These are phyloP conservation scores for Trichoderma cornu-damae DNA, from an alignment of 2,329 filamentous ascomycete genomes.

Conservation along the genomic window DNA sequence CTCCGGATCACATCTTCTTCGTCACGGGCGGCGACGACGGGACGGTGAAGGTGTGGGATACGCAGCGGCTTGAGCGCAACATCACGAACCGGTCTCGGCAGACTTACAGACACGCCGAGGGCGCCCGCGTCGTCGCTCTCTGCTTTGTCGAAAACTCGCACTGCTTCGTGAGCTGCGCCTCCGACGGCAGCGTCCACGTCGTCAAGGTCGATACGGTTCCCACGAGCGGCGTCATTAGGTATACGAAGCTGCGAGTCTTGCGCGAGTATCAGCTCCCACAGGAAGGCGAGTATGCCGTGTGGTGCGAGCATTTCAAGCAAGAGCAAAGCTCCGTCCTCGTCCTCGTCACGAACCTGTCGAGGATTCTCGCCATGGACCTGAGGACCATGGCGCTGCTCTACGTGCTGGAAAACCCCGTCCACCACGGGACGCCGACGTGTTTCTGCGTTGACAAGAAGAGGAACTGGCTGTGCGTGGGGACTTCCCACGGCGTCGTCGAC, in stretches of 20 bases:
- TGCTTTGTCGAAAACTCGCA: slow-evolving; percentile 93
- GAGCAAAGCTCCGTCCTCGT: slow-evolving; percentile 78
- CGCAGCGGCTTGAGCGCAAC: slow-evolving; percentile 82
- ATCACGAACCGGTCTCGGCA: slow-evolving; percentile 82
- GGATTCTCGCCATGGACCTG: slow-evolving; percentile 78
- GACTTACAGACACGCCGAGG: slow-evolving; percentile 69
- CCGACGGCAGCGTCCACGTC: slow-evolving; percentile 83
- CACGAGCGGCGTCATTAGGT: slow-evolving; percentile 55
- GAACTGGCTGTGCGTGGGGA: slow-evolving; percentile 88
- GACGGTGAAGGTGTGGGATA: slow-evolving; percentile 89
- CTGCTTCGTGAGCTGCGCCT: slow-evolving; percentile 85
- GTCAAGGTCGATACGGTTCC: slow-evolving; percentile 65
- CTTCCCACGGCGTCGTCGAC: slow-evolving; percentile 85
- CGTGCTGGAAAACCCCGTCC: slow-evolving; percentile 76
- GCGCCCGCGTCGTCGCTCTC: slow-evolving; percentile 69
- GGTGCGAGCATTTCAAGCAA: slow-evolving; percentile 85
- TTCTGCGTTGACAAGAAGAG: slow-evolving; percentile 82
- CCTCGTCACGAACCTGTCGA: slow-evolving; percentile 79
- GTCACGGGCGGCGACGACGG: slow-evolving; percentile 91
- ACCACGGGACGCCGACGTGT: slow-evolving; percentile 86
- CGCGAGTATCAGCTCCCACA: slow-evolving; percentile 76
- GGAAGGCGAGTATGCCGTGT: slow-evolving; percentile 72
- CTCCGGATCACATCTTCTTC: slow-evolving; percentile 92
- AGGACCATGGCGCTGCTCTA: slow-evolving; percentile 80
- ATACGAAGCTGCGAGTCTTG: slow-evolving; percentile 70